phyloP scores from a whole-genome alignment of 2,329 filamentous ascomycete species.

The Diaporthe sp. region DNA sequence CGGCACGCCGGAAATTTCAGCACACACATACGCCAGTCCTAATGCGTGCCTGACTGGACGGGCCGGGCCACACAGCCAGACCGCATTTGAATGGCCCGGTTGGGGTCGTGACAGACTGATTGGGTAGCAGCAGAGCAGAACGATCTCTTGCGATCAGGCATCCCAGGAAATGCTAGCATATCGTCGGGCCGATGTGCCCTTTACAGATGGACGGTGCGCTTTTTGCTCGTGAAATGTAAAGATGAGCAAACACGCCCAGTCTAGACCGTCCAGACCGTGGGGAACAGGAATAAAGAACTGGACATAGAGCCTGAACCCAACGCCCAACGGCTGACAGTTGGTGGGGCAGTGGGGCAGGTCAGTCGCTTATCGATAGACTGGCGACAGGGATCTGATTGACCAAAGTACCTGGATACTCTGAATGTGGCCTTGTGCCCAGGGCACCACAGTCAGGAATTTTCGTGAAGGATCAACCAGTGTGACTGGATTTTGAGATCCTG shows the following conservation, averaged over 20 bases:
- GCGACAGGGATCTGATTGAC: neutral
- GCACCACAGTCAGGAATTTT: neutral
- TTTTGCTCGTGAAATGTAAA: neutral
- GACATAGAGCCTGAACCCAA: neutral
- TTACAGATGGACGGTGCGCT: neutral
- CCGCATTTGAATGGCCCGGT: too few relatives aligned
- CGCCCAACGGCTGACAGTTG: neutral
- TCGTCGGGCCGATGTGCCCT: neutral
- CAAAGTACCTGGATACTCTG: neutral
- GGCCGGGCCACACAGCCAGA: slow-evolving; percentile 12
- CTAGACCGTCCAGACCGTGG: neutral
- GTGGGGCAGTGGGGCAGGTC: slow-evolving; percentile 20
- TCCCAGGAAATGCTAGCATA: neutral
- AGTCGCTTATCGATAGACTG: slow-evolving; percentile 1
- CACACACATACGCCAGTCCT: neutral
- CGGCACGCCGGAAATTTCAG: neutral
- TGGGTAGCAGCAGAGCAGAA: neutral
- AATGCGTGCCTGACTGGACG: slow-evolving; percentile 18
- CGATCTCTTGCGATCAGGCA: too few relatives aligned
- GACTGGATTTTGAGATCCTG: too few relatives aligned
- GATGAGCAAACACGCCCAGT: neutral
- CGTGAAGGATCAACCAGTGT: too few relatives aligned
- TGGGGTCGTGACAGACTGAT: neutral
- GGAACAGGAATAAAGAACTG: neutral
- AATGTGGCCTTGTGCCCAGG: neutral